Evolutionary conservation across 257 asterid genomes (phyloP), one percentile per base, ranked within the genome.

Genomic region (Knoxia roxburghii): DNA sequence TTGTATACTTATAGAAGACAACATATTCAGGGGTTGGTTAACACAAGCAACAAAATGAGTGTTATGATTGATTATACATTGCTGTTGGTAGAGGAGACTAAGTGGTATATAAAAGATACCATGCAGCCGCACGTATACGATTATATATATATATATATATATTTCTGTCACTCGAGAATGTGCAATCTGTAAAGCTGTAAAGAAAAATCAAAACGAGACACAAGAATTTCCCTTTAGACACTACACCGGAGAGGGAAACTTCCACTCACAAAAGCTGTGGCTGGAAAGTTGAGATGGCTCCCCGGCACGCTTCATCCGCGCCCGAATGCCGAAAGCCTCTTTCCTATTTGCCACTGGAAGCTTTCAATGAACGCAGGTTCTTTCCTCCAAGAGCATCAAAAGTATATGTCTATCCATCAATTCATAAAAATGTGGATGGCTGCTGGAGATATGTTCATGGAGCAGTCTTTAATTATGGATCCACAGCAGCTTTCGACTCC

Each of bases 401-500:
- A 10, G 61, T 21, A 13, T 37, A 11, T n/a, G n/a, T 6, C 58
- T 33, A 33, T 27, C 63, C 65, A 37, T 72, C 60, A 67, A 60
- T 40, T 39, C n/a, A n/a, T 57, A 29, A 35, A 53, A 35, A 13
- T 66, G 32, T 37, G 57, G 56, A 45, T 65, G 12, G 61, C 7
- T 17, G 30, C 49, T 39, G 23, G 29, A 32, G 10, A 20, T 65
- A 71, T 43, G 72, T 26, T 66, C 37, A 32, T 32, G 55, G 60
- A 48, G 71, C 24, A 13, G 61, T 61, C 70, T 40, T 80, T 81
- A 75, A 54, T 75, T 67, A 61, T 80, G 73, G 58, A 63, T 69
- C 87, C 91, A 87, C 24, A 91, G 95, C 62, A 91, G 84, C 74
- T 80, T 87, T 61, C 97, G 86, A 26, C 85, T 46, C 37, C 23